Percentiles rank a stretch among this genome's conserved stretches.
phyloP scores from a whole-genome alignment of 805 yeast species.

The Barnettozyma californica region DNA sequence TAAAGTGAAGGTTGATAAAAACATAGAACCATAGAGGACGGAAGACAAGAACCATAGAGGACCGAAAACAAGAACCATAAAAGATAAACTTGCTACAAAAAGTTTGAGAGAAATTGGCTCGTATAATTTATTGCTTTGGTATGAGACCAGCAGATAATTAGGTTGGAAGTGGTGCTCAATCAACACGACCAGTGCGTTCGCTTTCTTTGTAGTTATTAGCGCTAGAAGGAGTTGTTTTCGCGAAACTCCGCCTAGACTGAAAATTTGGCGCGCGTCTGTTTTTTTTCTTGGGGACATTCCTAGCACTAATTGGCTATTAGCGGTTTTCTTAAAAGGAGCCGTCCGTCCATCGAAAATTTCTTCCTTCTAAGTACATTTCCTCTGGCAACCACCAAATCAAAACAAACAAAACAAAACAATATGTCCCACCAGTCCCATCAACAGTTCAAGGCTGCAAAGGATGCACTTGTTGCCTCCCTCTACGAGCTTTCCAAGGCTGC shows the following conservation, averaged over 20 bases:
- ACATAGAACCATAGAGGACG: background rate
- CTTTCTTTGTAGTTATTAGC: background rate
- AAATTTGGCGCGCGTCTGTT: background rate
- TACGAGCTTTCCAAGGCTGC: conserved; percentile 86
- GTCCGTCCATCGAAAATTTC: conserved; percentile 1
- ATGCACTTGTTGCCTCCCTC: conserved; percentile 65
- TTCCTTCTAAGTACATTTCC: background rate
- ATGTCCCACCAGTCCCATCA: conserved; percentile 21
- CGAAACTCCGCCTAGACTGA: background rate
- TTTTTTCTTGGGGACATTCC: background rate
- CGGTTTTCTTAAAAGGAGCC: conserved; percentile 1
- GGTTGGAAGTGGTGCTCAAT: background rate
- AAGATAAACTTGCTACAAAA: background rate
- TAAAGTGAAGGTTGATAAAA: conserved; percentile 2
- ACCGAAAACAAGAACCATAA: background rate
- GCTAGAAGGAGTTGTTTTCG: background rate
- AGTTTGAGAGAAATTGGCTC: background rate
- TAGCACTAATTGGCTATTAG: background rate
- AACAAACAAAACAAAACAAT: conserved; percentile 1
- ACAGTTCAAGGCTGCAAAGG: conserved; percentile 23
- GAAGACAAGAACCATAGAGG: background rate
- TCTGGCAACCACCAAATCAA: conserved; percentile 1
- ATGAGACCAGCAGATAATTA: background rate
- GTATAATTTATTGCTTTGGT: background rate
- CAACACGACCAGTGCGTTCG: background rate